Evolutionary conservation across 345 rosid species (phyloP), one percentile per base, ranked within the genome.

Genomic region (Trapa incisa): DNA sequence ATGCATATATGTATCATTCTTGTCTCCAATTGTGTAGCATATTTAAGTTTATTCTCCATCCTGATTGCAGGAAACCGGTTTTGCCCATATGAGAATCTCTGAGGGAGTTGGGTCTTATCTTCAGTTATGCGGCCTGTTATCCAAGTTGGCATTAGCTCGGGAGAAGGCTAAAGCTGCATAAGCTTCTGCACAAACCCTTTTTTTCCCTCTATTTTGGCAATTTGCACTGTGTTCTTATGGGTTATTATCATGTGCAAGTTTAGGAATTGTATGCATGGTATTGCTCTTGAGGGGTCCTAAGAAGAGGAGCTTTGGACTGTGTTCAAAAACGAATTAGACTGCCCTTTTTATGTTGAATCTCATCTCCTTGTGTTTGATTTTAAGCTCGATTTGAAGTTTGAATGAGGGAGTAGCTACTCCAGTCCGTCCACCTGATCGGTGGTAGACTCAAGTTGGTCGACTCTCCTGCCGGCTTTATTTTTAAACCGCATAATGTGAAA

Each of bases 91-190:
- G 97, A 86, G 97, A 79, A 88, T 91, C 69, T 87, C 92, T 66
- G 95, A 94, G 77, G 96, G 99, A 36, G 97, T 94, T 65, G 99
- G 99, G 65, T 89, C 99, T 14, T 91, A 87, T 78, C 97, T 94
- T 80, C 99, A 94, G 79, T 79, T 94, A 7, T 87, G 96, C 8
- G 96, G 99, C 57, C 96, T 94, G 66, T 78, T 94, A 53, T 95
- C 97, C 35, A 94, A 94, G 83, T 78, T 94, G 61, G 83, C 97
- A 22, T 53, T 80, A 32, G 96, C 75, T 71, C 79, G 95, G 42
- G 84, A 91, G 73, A 86, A 88, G 37, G 96, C 97, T 17, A 91
- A 84, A 80, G 89, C 95, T 71, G 75, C 80, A 37, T 88, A 61
- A 38, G 14, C 14, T 35, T 63, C 47, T 37, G 66, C 66, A 22